Base-by-base conservation (phyloP, 371 early-diverging fungal genomes). In the Actinomortierella ambigua region DNA sequence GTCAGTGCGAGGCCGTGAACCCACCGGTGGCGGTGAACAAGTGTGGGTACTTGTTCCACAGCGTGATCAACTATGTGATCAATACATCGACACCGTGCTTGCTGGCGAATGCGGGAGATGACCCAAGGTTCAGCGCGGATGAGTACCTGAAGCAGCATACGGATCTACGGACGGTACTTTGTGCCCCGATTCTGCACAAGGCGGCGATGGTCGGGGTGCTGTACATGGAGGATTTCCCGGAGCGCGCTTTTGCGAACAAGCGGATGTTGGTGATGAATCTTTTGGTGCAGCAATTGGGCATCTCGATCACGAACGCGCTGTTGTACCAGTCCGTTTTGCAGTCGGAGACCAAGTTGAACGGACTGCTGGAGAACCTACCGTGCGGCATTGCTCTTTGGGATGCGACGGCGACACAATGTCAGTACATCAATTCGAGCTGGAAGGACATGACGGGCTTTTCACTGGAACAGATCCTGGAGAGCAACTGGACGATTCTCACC, bases 231-330 rank as follows among this genome's bases (percentile, higher is more conserved):
- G 83, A 84, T 9, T 73, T 73, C 34, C 77, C 85, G 0, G 75
- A 68, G n/a, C 79, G 85, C 18, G 81, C 82, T 6, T 84, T 85
- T 54, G 83, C 85, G 0, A 84, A 82, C 58, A 76, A 82, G 27
- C 76, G 84, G 55, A 70, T 85, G 63, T 73, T 81, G 3, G 85
- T 85, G 1, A 69, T 85, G 59, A 85, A 82, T 34, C 51, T 85
- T 2, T 43, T 85, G 8, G 84, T 84, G 40, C 85, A 85, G 29
- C 85, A 85, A 53, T 76, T 85, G 65, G 85, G 85, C 18, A 85
- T 85, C 28, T 85, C 85, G 1, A 82, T 83, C 34, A 79, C 84
- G 20, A 85, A 85, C 29, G 85, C 85, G 0, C 62, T 83, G 27
- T 50, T 85, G 20, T 85, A 84, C 65, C 69, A 76, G 49, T 69